Conservation (phyloP, 139 green algal genomes). For the Closterium sp. region DNA sequence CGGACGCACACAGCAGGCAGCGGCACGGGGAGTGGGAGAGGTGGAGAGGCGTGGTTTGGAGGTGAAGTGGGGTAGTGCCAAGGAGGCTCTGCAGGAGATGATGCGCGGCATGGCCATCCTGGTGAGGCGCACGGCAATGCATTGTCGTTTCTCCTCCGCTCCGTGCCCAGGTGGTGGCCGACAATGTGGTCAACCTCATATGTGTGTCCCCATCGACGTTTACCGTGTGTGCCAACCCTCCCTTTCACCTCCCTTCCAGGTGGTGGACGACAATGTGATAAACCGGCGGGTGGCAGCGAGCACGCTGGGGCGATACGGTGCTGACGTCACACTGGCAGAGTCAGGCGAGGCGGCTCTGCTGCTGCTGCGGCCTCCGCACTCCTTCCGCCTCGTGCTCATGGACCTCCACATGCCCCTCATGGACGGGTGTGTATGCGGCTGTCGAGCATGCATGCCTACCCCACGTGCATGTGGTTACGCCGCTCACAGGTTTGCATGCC, state of each 20-base stretch:
- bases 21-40: background rate
- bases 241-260: background rate
- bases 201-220: background rate
- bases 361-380: background rate
- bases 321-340: background rate
- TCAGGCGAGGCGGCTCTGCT: background rate
- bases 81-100: background rate
- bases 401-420: conserved; percentile 37
- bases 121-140: background rate
- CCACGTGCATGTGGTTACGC: too few relatives aligned
- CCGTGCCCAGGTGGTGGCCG: background rate
- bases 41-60: background rate
- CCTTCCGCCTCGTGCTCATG: conserved; percentile 23
- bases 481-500: too few relatives aligned
- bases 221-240: background rate
- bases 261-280: conserved; percentile 20
- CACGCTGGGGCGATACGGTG: conserved; percentile 1
- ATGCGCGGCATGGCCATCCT: background rate
- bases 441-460: too few relatives aligned
- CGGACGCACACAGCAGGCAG: background rate
- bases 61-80: background rate
- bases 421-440: background rate
- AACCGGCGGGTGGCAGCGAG: conserved; percentile 25
- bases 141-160: too few relatives aligned
- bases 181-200: background rate